Conservation (phyloP, 768 basidiomycete genomes). For the Boletus rubroflammeus region DNA sequence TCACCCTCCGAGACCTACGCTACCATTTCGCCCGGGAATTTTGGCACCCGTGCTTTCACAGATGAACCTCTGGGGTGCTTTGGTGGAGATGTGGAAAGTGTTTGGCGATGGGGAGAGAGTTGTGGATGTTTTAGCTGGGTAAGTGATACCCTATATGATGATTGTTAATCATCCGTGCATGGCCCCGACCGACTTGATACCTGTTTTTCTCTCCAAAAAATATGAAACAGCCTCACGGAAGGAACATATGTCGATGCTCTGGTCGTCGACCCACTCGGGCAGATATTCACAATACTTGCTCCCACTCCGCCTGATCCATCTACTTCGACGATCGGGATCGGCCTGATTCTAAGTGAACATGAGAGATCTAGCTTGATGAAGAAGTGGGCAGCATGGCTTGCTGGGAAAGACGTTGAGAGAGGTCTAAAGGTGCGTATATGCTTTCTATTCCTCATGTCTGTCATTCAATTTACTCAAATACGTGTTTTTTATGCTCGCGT, state of each 20-base stretch:
- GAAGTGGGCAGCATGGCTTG: constrained; percentile 80
- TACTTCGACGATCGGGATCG: neutral
- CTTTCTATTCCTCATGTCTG: neutral
- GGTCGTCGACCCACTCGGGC: constrained; percentile 25
- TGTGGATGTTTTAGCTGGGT: constrained; percentile 26
- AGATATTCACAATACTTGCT: constrained; percentile 27
- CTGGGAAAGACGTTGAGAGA: constrained; percentile 60
- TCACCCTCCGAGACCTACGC: neutral
- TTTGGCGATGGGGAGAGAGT: constrained; percentile 19
- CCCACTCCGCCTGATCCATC: constrained; percentile 9
- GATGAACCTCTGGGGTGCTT: constrained; percentile 21
- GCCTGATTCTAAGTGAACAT: constrained; percentile 15
- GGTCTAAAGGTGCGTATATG: constrained; percentile 58
- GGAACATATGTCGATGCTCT: constrained; percentile 23
- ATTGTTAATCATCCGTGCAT: neutral
- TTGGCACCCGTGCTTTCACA: constrained; percentile 19
- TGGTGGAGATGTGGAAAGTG: constrained; percentile 29
- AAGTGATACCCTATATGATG: constrained; percentile 1
- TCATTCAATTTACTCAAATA: neutral
- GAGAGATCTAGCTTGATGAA: constrained; percentile 59
- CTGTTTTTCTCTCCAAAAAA: neutral
- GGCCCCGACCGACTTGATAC: neutral
- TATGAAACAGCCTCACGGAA: constrained; percentile 21
- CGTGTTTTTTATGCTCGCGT: neutral
- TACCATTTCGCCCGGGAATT: constrained; percentile 17